Percentiles rank a stretch among this genome's conserved stretches.
Conservation (phyloP, 768 basidiomycete species). For the Podaxis sp. region DNA sequence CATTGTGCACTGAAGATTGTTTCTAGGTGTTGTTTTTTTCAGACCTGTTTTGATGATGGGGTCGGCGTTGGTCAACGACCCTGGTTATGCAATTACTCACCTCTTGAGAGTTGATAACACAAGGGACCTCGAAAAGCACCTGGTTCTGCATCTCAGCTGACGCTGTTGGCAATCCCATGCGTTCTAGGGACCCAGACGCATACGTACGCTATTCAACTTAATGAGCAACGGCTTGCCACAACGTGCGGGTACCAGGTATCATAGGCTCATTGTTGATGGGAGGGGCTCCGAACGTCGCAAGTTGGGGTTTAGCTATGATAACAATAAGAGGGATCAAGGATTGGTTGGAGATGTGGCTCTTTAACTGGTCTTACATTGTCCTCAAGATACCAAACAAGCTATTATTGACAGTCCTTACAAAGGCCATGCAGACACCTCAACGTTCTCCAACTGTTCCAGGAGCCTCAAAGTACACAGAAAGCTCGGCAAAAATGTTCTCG, state of each 20-base stretch:
- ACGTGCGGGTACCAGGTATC: slow-evolving; percentile 43
- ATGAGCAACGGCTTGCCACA: background rate
- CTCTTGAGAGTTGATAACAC: slow-evolving; percentile 85
- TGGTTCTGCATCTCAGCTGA: slow-evolving; percentile 77
- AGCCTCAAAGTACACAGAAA: no score
- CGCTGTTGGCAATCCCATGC: slow-evolving; percentile 68
- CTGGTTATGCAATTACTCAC: slow-evolving; percentile 39
- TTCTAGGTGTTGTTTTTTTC: slow-evolving; percentile 76
- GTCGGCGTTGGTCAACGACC: background rate
- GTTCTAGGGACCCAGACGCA: slow-evolving; percentile 76
- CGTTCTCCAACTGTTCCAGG: no score
- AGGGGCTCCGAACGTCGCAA: slow-evolving; percentile 86
- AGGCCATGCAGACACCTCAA: no score
- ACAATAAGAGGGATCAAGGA: slow-evolving; percentile 17
- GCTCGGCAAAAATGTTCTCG: no score
- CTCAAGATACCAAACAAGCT: background rate
- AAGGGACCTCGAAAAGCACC: slow-evolving; percentile 90
- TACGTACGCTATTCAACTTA: slow-evolving; percentile 60
- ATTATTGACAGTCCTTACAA: no score
- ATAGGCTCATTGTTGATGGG: slow-evolving; percentile 91
- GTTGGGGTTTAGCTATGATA: slow-evolving; percentile 69
- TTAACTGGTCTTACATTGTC: background rate
- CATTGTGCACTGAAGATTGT: slow-evolving; percentile 89
- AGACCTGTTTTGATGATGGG: slow-evolving; percentile 45
- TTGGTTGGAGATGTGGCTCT: background rate